phyloP scores from a whole-genome alignment of 768 basidiomycete genomes.

The Lactarius pseudohatsudake region DNA sequence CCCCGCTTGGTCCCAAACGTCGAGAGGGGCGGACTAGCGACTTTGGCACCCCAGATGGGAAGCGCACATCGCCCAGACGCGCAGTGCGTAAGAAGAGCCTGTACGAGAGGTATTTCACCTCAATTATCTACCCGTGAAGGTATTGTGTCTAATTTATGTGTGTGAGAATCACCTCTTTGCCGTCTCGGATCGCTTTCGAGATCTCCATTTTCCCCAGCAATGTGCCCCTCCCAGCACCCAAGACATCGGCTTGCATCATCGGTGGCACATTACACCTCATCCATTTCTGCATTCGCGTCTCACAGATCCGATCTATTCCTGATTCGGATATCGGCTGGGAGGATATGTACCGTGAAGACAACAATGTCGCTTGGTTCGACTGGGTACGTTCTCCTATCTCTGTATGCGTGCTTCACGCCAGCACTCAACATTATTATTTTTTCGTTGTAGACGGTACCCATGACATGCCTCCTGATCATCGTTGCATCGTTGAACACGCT shows the following conservation, averaged over 20 bases:
- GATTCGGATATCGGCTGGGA: slow-evolving; percentile 79
- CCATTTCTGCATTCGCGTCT: slow-evolving; percentile 64
- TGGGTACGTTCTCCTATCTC: slow-evolving; percentile 52
- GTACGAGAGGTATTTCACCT: slow-evolving; percentile 53
- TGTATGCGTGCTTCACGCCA: background rate
- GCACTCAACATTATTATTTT: slow-evolving; percentile 15
- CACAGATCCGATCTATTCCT: slow-evolving; percentile 53
- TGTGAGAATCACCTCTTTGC: slow-evolving; percentile 58
- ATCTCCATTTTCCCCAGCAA: slow-evolving; percentile 83
- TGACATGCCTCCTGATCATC: slow-evolving; percentile 54
- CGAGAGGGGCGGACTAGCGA: slow-evolving; percentile 42
- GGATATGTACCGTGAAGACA: slow-evolving; percentile 68
- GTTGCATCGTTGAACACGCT: slow-evolving; percentile 59
- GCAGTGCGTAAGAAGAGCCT: slow-evolving; percentile 64
- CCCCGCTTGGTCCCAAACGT: slow-evolving; percentile 53
- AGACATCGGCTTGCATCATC: slow-evolving; percentile 62
- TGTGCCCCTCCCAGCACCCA: slow-evolving; percentile 66
- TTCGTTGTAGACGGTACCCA: slow-evolving; percentile 58
- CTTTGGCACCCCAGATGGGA: slow-evolving; percentile 31
- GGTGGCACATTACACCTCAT: slow-evolving; percentile 65
- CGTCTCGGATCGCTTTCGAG: slow-evolving; percentile 73
- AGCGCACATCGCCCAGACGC: slow-evolving; percentile 48
- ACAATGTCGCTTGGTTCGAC: slow-evolving; percentile 69
- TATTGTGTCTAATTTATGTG: slow-evolving; percentile 17
- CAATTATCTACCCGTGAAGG: background rate